Base-by-base conservation (phyloP, 148 eudicot genomes). In the Nepenthes mirabilis region DNA sequence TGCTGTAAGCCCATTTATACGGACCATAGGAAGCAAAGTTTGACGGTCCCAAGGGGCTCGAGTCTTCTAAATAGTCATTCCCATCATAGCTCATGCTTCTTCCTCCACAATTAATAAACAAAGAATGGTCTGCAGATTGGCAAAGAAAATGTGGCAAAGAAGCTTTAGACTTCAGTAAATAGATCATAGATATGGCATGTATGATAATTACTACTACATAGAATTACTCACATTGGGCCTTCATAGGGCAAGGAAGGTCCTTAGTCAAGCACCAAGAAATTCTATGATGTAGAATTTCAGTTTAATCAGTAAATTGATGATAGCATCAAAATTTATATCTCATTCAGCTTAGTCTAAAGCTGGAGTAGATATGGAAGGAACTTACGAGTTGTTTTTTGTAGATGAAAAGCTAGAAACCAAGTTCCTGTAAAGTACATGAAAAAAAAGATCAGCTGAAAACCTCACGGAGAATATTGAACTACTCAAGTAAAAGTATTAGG, bases 31-130 rank as follows among this genome's bases (percentile, higher is more conserved):
- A 49, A 65, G 32, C 74, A 37, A 82, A 88, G 52, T 57, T 65
- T 23, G 95, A 77, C 34, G 82, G 69, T 6, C 93, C 90, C 1
- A 43, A 55, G 2, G 52, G 14, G 49, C 36, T 55, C 9, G 54
- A 11, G 68, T 87, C 86, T 49, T 76, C 86, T 60, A 77, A 85
- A 14, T 87, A 91, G 3, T 65, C 74, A 40, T 80, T 52, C 45
- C 74, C 79, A 10, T 73, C 80, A 34, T 64, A 73, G 53, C n/a
- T 59, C 58, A 55, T 54, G 37, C 64, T 54, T 53, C 60, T 47
- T 68, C 97, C 97, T 54, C 95, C 97, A 49, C 97, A 91, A 62
- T 91, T 87, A 37, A 91, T 75, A 63, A 75, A 83, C 61, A 91
- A 61, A 43, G 87, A 74, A 69, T 81, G 62, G 64, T 77, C 97